phyloP scores from a whole-genome alignment of 768 basidiomycete genomes.

The Tricholoma flavovirens region DNA sequence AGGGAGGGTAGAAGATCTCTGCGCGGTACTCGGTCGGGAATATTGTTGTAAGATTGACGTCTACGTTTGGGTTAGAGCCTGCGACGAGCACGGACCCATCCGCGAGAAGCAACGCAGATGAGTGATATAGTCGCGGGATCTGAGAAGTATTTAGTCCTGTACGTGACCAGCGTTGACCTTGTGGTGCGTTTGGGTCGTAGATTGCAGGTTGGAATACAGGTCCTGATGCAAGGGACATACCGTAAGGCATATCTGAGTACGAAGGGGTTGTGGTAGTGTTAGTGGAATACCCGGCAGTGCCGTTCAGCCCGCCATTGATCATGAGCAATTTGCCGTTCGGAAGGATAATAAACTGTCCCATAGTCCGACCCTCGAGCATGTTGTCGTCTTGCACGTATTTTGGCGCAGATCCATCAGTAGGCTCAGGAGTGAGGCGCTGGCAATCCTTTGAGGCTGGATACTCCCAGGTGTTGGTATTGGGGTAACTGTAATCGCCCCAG shows the following conservation, averaged over 20 bases:
- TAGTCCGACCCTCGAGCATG: conserved; percentile 72
- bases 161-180: conserved; percentile 60
- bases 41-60: conserved; percentile 55
- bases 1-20: conserved; percentile 92
- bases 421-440: conserved; percentile 85
- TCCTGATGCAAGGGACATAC: conserved; percentile 59
- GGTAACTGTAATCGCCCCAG: conserved; percentile 75
- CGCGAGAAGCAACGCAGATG: conserved; percentile 67
- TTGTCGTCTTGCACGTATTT: conserved; percentile 68
- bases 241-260: conserved; percentile 53
- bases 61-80: conserved; percentile 91
- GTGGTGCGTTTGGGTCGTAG: conserved; percentile 60
- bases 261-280: conserved; percentile 37
- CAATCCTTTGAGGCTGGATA: conserved; percentile 71
- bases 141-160: conserved; percentile 46
- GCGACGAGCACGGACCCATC: conserved; percentile 83
- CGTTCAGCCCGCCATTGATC: conserved; percentile 80
- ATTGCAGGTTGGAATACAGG: conserved; percentile 65
- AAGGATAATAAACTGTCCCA: conserved; percentile 89
- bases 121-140: conserved; percentile 79
- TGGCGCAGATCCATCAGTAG: conserved; percentile 55
- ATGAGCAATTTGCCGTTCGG: conserved; percentile 73
- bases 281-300: conserved; percentile 73
- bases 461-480: conserved; percentile 70
- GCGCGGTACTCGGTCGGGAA: conserved; percentile 78